These are phyloP conservation scores for Ruellia speciosa DNA, from an alignment of 305 asterid species.

Conservation along the genomic window DNA sequence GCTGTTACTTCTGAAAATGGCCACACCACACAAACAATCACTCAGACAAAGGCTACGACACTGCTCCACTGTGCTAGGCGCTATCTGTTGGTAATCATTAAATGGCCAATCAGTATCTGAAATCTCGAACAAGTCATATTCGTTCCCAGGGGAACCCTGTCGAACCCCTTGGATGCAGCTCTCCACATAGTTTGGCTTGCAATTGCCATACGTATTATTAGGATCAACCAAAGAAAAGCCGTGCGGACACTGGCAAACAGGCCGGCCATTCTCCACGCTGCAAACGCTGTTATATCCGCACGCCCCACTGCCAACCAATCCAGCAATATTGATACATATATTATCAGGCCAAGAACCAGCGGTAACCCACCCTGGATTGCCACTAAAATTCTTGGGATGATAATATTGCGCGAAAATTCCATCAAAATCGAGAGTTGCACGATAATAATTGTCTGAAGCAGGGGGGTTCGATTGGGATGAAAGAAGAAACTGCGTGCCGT, in stretches of 20 bases:
- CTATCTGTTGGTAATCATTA: constrained; percentile 20
- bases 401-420: constrained; percentile 40
- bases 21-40: constrained; percentile 47
- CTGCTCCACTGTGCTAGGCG: constrained; percentile 4
- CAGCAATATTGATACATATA: constrained; percentile 21
- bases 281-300: constrained; percentile 57
- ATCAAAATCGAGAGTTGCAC: constrained; percentile 43
- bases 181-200: constrained; percentile 27
- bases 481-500: constrained; percentile 2
- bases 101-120: constrained; percentile 27
- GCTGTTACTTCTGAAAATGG: constrained; percentile 21
- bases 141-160: constrained; percentile 16
- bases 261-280: constrained; percentile 21
- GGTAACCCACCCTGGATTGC: constrained; percentile 27
- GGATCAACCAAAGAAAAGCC: constrained; percentile 40
- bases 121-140: constrained; percentile 16
- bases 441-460: constrained; percentile 24
- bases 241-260: constrained; percentile 39
- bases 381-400: constrained; percentile 25
- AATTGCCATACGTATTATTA: constrained; percentile 28
- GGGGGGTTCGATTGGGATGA: constrained; percentile 9
- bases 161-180: constrained; percentile 28
- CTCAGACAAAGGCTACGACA: constrained; percentile 26
- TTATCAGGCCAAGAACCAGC: constrained; percentile 30
- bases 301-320: constrained; percentile 36